Conservation (phyloP, 78 protist species). For the Isochrysis galbana region DNA sequence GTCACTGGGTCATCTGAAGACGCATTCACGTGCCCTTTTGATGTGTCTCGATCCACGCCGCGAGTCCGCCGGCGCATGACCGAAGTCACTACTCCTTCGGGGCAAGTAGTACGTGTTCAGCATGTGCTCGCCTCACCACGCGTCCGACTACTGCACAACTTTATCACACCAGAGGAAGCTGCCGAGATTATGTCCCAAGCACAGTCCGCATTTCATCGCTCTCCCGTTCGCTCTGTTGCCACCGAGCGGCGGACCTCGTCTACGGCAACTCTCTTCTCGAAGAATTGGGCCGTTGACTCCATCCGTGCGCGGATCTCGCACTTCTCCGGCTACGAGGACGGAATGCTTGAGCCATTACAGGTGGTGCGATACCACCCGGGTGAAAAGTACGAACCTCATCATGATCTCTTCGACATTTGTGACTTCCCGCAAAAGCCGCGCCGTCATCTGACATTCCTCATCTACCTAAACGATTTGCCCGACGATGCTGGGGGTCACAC, state of each 20-base stretch:
- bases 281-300: not conserved
- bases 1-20: not conserved
- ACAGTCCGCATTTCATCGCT: not conserved
- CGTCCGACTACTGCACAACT: conserved; percentile 1
- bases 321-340: conserved; percentile 14
- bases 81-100: not conserved
- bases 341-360: not conserved
- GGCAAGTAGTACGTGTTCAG: not conserved
- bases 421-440: conserved; percentile 27
- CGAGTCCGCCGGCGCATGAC: not conserved
- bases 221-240: conserved; percentile 16
- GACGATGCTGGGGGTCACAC: not conserved
- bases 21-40: not conserved
- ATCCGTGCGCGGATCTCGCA: conserved; percentile 4
- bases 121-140: conserved; percentile 20
- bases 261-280: not conserved
- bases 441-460: conserved; percentile 23
- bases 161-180: not conserved
- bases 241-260: not conserved
- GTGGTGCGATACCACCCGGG: conserved; percentile 20
- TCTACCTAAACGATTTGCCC: not conserved
- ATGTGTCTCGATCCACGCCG: not conserved
- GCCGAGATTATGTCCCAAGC: not conserved
- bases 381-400: conserved; percentile 6
- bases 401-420: not conserved